Base-by-base conservation (phyloP, 2,329 filamentous ascomycete genomes). In the Phaeosphaeria sp. region DNA sequence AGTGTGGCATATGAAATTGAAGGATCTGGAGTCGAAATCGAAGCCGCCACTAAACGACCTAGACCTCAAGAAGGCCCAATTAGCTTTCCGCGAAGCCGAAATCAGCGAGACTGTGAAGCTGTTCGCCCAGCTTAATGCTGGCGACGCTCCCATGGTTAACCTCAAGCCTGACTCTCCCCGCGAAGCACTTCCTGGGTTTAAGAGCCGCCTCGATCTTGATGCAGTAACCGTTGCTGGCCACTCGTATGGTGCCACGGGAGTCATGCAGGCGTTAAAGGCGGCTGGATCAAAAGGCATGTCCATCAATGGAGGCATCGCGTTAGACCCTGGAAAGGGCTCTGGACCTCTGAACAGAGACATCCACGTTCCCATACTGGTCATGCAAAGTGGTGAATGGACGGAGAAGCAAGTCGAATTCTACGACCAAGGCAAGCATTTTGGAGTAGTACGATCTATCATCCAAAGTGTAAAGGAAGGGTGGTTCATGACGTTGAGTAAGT, bases 321-420 rank as follows among this genome's bases (percentile, higher is more conserved):
- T 91, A 27, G 88, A 91, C 70, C 88, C 88, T 0, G 88, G 88
- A 51, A 91, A 91, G 72, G 77, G 78, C 1, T 87, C 84, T 60
- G 88, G 88, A 0, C 84, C 80, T 0, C 78, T 90, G 11, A 90
- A 90, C 74, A 71, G 79, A 56, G 80, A 88, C 42, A 80, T 89
- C 59, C 67, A 79, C 27, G 84, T 88, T 1, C 87, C 88, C 1
- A 71, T 87, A 2, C 74, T 90, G 47, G 78, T 90, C 25, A 78
- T 90, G 40, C 86, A 91, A 75, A 89, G 86, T 48, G 82, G 86
- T 58, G 85, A 87, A 7, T 91, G 88, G 88, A 89, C 86, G 33
- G 80, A 80, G 33, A 77, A 79, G n/a, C 74, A 78, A 57, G 83
- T 80, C 33, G 67, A 86, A 47, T 90, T 90, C 75, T 87, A 86